A percentile compares a stretch with the other conserved stretches of the same genome.
Evolutionary conservation across 2,329 filamentous ascomycete species (phyloP).

Genomic region (Alternaria postmessia): DNA sequence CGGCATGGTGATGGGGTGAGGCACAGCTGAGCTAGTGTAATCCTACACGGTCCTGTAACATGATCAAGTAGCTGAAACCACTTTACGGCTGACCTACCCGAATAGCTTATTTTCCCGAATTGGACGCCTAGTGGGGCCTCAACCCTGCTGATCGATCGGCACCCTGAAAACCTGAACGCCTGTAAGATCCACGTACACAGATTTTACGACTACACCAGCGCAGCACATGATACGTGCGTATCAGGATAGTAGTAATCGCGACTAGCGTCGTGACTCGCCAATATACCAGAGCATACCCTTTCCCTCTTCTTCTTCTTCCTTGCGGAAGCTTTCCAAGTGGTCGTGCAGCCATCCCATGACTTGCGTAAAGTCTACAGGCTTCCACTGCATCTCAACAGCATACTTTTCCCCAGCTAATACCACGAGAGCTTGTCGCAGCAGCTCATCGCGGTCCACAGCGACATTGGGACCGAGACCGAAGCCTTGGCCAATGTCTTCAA

Average conservation of each 20-base stretch:
- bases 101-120: conserved; percentile 16
- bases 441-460: conserved; percentile 38
- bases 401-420: conserved; percentile 44
- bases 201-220: conserved; percentile 12
- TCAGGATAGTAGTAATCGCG: neutral
- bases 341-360: conserved; percentile 41
- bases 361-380: conserved; percentile 39
- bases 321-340: conserved; percentile 37
- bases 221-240: conserved; percentile 4
- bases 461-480: conserved; percentile 29
- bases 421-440: conserved; percentile 45
- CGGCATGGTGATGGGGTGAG: conserved; percentile 2
- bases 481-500: conserved; percentile 40
- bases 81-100: conserved; percentile 23
- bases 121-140: conserved; percentile 9
- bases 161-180: conserved; percentile 8
- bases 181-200: conserved; percentile 22
- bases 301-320: conserved; percentile 40
- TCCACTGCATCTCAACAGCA: conserved; percentile 45
- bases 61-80: conserved; percentile 25
- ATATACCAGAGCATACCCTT: conserved; percentile 39
- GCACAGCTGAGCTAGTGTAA: conserved; percentile 22
- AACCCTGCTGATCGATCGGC: conserved; percentile 15
- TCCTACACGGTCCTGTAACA: conserved; percentile 26
- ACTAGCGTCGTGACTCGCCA: conserved; percentile 20